Evolutionary conservation across 2,329 filamentous ascomycete genomes (phyloP).

Genomic region (Aspergillus sp.): DNA sequence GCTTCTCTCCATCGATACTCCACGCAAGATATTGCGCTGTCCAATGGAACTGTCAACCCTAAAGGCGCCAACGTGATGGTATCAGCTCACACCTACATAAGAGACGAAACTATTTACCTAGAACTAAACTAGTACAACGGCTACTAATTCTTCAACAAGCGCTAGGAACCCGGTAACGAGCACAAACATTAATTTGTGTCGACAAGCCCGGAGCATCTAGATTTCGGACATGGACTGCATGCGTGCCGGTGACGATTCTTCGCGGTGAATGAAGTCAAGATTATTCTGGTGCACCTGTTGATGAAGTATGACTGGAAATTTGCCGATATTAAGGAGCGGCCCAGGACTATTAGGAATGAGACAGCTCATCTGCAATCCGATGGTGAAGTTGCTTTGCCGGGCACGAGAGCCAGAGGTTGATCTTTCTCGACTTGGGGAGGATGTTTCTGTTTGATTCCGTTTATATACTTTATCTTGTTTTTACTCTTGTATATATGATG

Average conservation of each 20-base stretch:
- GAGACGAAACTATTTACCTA: slow-evolving; percentile 23
- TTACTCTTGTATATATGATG: background rate
- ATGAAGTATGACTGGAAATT: slow-evolving; percentile 51
- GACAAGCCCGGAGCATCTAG: slow-evolving; percentile 23
- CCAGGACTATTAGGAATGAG: slow-evolving; percentile 43
- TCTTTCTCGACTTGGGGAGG: slow-evolving; percentile 14
- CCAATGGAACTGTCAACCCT: slow-evolving; percentile 26
- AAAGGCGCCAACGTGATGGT: slow-evolving; percentile 20
- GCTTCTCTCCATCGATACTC: slow-evolving; percentile 22
- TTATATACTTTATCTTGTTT: background rate
- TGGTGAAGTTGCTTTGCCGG: slow-evolving; percentile 21
- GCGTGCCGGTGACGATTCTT: slow-evolving; percentile 53
- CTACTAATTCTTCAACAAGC: slow-evolving; percentile 28
- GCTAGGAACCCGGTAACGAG: slow-evolving; percentile 24
- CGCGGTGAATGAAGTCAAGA: slow-evolving; percentile 53
- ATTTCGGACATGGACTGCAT: slow-evolving; percentile 34
- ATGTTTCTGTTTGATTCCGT: background rate
- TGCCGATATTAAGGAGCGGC: slow-evolving; percentile 29
- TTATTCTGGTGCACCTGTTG: slow-evolving; percentile 48
- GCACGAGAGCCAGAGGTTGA: slow-evolving; percentile 21
- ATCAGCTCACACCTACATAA: slow-evolving; percentile 19
- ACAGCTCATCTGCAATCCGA: slow-evolving; percentile 33
- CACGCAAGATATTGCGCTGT: slow-evolving; percentile 16
- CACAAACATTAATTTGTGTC: slow-evolving; percentile 25
- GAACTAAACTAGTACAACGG: slow-evolving; percentile 28